phyloP scores from a whole-genome alignment of 1,284 basidiomycete species.

The Cutaneotrichosporon sp. region DNA sequence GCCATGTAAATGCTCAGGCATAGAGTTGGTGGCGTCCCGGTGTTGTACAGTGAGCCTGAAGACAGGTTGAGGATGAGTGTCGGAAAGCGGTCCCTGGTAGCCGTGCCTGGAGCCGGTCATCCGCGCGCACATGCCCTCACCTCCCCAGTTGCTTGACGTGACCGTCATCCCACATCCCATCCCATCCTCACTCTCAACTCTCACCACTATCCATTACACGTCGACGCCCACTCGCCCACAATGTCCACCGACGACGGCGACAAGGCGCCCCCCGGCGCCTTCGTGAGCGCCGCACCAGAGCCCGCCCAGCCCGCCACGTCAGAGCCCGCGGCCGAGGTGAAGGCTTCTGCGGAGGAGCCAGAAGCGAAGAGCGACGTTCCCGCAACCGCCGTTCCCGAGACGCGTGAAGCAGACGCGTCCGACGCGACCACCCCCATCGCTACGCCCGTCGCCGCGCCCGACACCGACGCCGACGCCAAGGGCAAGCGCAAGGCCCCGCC shows the following conservation, averaged over 20 bases:
- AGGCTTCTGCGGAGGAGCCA: too few relatives aligned
- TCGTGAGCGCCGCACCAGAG: background rate
- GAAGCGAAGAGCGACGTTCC: background rate
- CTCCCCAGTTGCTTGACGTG: too few relatives aligned
- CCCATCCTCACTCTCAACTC: background rate
- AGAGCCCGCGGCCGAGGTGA: background rate
- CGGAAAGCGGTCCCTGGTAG: background rate
- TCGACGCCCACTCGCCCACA: background rate
- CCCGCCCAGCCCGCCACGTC: background rate
- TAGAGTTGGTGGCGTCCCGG: too few relatives aligned
- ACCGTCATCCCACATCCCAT: background rate
- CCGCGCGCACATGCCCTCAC: background rate
- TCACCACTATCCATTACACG: background rate
- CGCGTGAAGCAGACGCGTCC: background rate
- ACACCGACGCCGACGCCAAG: background rate
- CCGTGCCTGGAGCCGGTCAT: background rate
- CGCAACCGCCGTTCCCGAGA: too few relatives aligned
- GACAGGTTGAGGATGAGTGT: background rate
- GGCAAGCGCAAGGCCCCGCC: constrained; percentile 8
- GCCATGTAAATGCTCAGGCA: too few relatives aligned
- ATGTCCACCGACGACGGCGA: constrained; percentile 11
- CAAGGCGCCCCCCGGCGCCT: constrained; percentile 2
- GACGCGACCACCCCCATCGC: too few relatives aligned
- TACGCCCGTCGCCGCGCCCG: constrained; percentile 7
- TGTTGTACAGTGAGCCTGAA: too few relatives aligned